phyloP scores from a whole-genome alignment of 1,284 basidiomycete genomes.

The Sutorius eximius region DNA sequence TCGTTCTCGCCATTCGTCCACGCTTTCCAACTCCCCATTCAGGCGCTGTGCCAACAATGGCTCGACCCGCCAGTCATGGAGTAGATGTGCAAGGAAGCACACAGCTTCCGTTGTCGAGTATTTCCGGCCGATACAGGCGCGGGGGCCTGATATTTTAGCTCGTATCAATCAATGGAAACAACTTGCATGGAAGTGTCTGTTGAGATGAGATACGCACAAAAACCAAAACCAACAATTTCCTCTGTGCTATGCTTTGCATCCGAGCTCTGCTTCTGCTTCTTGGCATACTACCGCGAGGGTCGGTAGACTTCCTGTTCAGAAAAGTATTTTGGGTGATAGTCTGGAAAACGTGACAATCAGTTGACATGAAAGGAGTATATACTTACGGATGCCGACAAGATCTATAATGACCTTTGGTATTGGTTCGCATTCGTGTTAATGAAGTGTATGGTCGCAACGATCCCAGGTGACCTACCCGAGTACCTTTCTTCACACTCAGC shows the following conservation, averaged over 20 bases:
- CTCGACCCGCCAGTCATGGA: neutral
- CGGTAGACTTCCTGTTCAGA: neutral
- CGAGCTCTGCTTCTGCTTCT: neutral
- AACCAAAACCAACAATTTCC: neutral
- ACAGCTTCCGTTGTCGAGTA: slow-evolving; percentile 1
- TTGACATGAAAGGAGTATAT: neutral
- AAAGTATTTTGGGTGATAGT: neutral
- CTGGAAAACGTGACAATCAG: neutral
- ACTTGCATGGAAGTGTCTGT: neutral
- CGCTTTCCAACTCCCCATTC: neutral
- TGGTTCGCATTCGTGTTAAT: no score
- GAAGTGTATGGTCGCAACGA: no score
- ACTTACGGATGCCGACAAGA: neutral
- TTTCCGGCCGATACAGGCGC: neutral
- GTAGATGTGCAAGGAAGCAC: neutral
- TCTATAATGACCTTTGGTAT: neutral
- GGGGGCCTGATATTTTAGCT: neutral
- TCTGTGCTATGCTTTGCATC: neutral
- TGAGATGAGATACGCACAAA: neutral
- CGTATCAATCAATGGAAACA: neutral
- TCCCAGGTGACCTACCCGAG: neutral
- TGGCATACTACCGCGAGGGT: neutral
- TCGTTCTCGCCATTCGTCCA: neutral
- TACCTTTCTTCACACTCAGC: neutral
- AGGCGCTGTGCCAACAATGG: neutral